Conservation (phyloP, 352 stramenopile genomes). For the Phytophthora quininea region DNA sequence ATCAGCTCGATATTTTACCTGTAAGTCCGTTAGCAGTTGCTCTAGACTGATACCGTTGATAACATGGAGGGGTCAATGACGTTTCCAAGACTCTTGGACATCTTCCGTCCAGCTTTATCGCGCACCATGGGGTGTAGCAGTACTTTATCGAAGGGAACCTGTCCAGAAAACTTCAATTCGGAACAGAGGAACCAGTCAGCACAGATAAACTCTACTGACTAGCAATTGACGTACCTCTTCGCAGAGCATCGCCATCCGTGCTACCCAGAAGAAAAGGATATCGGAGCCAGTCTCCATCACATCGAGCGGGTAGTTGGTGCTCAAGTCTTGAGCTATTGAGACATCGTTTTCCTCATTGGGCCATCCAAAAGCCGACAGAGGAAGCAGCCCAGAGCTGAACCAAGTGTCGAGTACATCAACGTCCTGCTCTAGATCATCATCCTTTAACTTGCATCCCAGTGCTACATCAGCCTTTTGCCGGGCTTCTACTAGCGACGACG, state of each 20-base stretch:
- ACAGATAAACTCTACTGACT: not conserved
- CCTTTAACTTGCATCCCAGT: slow-evolving; percentile 69
- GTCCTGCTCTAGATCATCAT: slow-evolving; percentile 95
- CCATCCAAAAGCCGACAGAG: slow-evolving; percentile 92
- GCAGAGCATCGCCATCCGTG: slow-evolving; percentile 99
- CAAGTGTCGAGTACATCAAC: slow-evolving; percentile 99
- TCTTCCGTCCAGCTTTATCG: slow-evolving; percentile 99
- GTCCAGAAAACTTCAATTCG: slow-evolving; percentile 84
- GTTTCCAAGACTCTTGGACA: slow-evolving; percentile 99
- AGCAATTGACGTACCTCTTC: slow-evolving; percentile 84
- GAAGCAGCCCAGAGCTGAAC: slow-evolving; percentile 98
- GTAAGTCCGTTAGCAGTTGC: slow-evolving; percentile 93
- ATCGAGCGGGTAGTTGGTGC: slow-evolving; percentile 61
- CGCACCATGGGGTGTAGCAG: slow-evolving; percentile 99
- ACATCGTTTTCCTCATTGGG: slow-evolving; percentile 80
- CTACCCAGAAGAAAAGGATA: slow-evolving; percentile 99
- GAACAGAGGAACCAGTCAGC: not conserved
- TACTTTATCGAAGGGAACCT: slow-evolving; percentile 98
- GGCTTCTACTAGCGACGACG: slow-evolving; percentile 91
- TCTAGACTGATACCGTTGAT: slow-evolving; percentile 97
- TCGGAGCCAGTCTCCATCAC: slow-evolving; percentile 95
- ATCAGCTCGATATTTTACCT: slow-evolving; percentile 33
- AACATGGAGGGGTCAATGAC: slow-evolving; percentile 99
- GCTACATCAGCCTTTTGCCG: slow-evolving; percentile 84
- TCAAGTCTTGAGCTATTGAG: slow-evolving; percentile 31